phyloP scores from a whole-genome alignment of 1,284 basidiomycete species.

The Wolfiporia cocos region DNA sequence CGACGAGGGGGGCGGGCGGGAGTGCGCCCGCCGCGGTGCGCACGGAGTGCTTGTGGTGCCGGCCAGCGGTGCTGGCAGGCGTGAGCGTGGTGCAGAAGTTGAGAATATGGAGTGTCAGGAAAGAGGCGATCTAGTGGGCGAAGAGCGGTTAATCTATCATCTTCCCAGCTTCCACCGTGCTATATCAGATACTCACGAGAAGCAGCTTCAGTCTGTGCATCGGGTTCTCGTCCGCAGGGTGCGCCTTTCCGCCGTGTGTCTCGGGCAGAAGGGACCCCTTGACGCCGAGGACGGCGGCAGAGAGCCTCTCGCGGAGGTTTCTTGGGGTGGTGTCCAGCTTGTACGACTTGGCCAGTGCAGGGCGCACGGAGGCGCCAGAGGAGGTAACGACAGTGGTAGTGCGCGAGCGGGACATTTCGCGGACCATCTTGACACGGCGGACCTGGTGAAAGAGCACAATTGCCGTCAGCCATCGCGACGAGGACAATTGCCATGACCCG shows the following conservation, averaged over 20 bases:
- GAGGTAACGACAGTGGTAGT: slow-evolving; percentile 20
- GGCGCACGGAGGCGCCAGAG: slow-evolving; percentile 17
- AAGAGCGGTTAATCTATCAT: too few relatives aligned
- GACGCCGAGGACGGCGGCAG: slow-evolving; percentile 51
- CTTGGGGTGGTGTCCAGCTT: slow-evolving; percentile 11
- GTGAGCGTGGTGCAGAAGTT: slow-evolving; percentile 94
- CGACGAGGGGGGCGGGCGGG: slow-evolving; percentile 44
- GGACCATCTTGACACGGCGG: slow-evolving; percentile 31
- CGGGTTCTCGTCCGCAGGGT: slow-evolving; percentile 63
- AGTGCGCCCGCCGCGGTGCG: slow-evolving; percentile 23
- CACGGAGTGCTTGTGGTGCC: slow-evolving; percentile 33
- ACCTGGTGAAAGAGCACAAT: slow-evolving; percentile 20
- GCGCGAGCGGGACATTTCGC: slow-evolving; percentile 24
- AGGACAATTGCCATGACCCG: slow-evolving; percentile 2
- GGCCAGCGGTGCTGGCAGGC: slow-evolving; percentile 57
- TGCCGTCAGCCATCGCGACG: neutral
- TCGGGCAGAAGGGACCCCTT: slow-evolving; percentile 53
- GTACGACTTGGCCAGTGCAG: slow-evolving; percentile 17
- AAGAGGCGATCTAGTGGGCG: slow-evolving; percentile 78
- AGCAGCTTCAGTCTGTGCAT: slow-evolving; percentile 88
- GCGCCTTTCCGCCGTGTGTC: slow-evolving; percentile 27
- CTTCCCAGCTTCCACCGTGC: too few relatives aligned
- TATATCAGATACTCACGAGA: slow-evolving; percentile 50
- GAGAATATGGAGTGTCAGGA: slow-evolving; percentile 84
- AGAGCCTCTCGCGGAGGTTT: slow-evolving; percentile 39